Evolutionary conservation across 2,329 filamentous ascomycete species (phyloP), one percentile per base, ranked within the genome.

Genomic region (Paraphoma sp.): DNA sequence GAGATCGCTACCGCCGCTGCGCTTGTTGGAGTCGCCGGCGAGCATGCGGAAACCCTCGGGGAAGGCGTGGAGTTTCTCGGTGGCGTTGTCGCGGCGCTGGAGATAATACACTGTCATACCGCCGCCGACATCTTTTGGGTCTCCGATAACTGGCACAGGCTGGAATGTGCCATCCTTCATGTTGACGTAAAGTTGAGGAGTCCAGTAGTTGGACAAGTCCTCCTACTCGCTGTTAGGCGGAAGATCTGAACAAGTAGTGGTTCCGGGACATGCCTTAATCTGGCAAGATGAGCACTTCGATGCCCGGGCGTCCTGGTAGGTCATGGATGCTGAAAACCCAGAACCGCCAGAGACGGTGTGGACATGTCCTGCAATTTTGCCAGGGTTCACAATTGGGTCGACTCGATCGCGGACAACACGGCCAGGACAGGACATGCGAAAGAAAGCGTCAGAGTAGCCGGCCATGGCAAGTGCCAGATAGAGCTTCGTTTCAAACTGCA

Each of bases 101-200:
- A 76, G 88, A 79, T 94, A 93, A 81, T 95, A 95, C 59, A 89
- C 87, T 59, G 90, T 78, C 84, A 89, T 87, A 72, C 91, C 91
- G 68, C 78, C 78, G n/a, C 63, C 67, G 38, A 67, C 70, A 16
- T 72, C 69, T 40, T 70, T 63, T n/a, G 64, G 80, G 52, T 84
- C 83, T 12, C 84, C 84, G 43, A 78, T 74, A 50, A 84, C 79
- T 8, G 87, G 82, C 16, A 93, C 90, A 36, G 83, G 82, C 74
- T 88, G 85, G 64, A 91, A 71, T 6, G 64, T 68, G 23, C 63
- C 67, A 42, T 74, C 66, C 49, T 72, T 65, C 28, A 62, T 62
- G 62, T 89, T 75, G 65, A 89, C 92, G 78, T 88, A 93, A 2
- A 93, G 78, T 29, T 82, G 81, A 1, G 91, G 90, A 53, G 88